Base-by-base conservation (phyloP, 1,284 basidiomycete species). In the Ustilago cynodontis region DNA sequence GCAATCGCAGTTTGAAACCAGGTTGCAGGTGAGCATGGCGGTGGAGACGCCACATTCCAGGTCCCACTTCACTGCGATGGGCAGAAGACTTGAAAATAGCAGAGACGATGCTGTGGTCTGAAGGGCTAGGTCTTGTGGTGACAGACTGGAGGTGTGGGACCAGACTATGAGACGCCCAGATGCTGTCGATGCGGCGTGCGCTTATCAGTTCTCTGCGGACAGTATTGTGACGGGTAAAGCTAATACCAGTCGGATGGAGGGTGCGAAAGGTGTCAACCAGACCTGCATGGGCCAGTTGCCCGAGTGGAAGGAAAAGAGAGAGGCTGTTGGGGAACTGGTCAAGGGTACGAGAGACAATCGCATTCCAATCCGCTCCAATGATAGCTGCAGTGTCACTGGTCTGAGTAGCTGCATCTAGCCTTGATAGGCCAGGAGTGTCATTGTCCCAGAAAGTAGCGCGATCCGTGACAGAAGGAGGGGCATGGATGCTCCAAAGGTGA, bases 241-340 rank as follows among this genome's bases (percentile, higher is more conserved):
- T 20, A 3, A 52, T 18, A 14, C 51, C 22, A 14, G 29, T 52
- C 11, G 31, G 51, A 16, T 52, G 31, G 18, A 52, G 51, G 6
- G 51, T 52, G 3, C 51, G 51, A 31, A 52, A 52, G 10, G 51
- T 14, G 20, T 52, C 29, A 8, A 52, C 51, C 51, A 52, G 16
- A 2, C 51, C 51, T 5, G 51, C 51, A 4, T 52, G 51, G 14
- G 51, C 51, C 6, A 52, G 51, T n/a, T 52, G 51, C 3, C 51
- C 45, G 7, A 22, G 9, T 9, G 45, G 45, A n/a, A 47, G 45
- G 24, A 20, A 10, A 22, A 5, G 8, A 18, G 9, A 8, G 5
- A 8, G 4, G 16, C 37, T 5, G 13, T 9, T 9, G 10, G 37
- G 37, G 37, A 39, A 39, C 5, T 39, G 5, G 37, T 39, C 16